Base-by-base conservation (phyloP, 768 basidiomycete species). In the Agaricus blazei region DNA sequence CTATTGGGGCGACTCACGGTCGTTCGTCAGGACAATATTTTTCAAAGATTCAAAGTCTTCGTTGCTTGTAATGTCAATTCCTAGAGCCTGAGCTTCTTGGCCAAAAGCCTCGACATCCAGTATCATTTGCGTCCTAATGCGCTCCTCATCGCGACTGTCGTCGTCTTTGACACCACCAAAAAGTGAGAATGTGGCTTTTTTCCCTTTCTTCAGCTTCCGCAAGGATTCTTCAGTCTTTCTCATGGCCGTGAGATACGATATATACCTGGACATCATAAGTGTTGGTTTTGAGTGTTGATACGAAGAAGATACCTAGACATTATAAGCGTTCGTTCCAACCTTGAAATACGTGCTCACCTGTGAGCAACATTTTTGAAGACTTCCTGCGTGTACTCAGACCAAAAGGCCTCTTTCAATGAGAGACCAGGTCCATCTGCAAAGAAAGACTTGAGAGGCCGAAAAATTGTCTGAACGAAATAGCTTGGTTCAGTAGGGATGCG, bases 161-260 rank as follows among this genome's bases (percentile, higher is more conserved):
- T 91, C 89, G 42, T 90, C 87, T 9, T 82, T 80, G 27, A 72
- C 68, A 12, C 72, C 61, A 28, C 88, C 81, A 62, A 98, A 97
- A 26, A 97, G 74, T 3, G 91, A 90, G 67, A 92, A 89, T 0
- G 84, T 75, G 0, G 75, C 60, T 61, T 87, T 91, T 64, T 90
- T 92, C 43, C 89, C 88, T 67, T 90, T 96, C 65, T 94, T 93
- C 62, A 96, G 77, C 37, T 90, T 81, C 38, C 87, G 78, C 26
- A 98, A 72, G 9, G 91, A 88, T 65, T 94, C 93, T 60, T 98
- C 93, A 7, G 92, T 92, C 75, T 96, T 96, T 68, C 85, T 90
- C 81, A 95, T 93, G 0, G 83, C 81, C 9, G 84, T 76, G 24
- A 98, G 75, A 64, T 91, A 88, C 54, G 80, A 78, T 11, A 87